A percentile compares a stretch with the other conserved stretches of the same genome.
Conservation (phyloP, 768 basidiomycete species). For the Phylloporus scabripes region DNA sequence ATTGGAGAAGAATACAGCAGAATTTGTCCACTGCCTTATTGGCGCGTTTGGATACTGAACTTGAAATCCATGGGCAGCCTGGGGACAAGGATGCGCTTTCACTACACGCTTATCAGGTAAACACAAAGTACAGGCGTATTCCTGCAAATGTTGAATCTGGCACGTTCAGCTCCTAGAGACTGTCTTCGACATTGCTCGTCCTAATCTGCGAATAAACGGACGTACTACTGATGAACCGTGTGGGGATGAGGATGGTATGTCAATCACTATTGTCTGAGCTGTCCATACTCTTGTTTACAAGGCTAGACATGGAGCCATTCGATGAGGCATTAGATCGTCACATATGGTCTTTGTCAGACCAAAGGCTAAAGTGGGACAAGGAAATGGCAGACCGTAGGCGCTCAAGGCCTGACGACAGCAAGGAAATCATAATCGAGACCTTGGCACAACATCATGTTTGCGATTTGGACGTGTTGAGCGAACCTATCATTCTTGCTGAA, state of each 20-base stretch:
- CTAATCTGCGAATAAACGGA: constrained; percentile 78
- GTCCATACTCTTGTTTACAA: neutral
- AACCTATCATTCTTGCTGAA: neutral
- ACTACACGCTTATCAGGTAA: constrained; percentile 49
- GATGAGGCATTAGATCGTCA: constrained; percentile 81
- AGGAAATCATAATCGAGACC: constrained; percentile 36
- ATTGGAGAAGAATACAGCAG: constrained; percentile 59
- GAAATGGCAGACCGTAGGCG: constrained; percentile 65
- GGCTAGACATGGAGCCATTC: constrained; percentile 68
- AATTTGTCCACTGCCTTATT: constrained; percentile 47
- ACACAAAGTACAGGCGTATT: constrained; percentile 3
- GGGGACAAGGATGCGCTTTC: constrained; percentile 44
- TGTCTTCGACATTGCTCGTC: constrained; percentile 55
- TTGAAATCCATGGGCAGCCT: constrained; percentile 35
- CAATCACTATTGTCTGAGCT: neutral
- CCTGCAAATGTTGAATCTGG: neutral
- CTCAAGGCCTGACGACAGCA: constrained; percentile 51
- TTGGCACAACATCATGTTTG: constrained; percentile 31
- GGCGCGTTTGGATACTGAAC: constrained; percentile 41
- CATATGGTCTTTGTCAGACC: constrained; percentile 76
- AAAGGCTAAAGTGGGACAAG: constrained; percentile 69
- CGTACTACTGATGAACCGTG: constrained; percentile 65
- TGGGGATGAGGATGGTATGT: constrained; percentile 48
- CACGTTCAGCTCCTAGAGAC: constrained; percentile 51
- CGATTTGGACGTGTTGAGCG: constrained; percentile 24